These are phyloP conservation scores for Plasmodium cynomolgi DNA, from an alignment of 169 alveolate genomes.

Conservation along the genomic window DNA sequence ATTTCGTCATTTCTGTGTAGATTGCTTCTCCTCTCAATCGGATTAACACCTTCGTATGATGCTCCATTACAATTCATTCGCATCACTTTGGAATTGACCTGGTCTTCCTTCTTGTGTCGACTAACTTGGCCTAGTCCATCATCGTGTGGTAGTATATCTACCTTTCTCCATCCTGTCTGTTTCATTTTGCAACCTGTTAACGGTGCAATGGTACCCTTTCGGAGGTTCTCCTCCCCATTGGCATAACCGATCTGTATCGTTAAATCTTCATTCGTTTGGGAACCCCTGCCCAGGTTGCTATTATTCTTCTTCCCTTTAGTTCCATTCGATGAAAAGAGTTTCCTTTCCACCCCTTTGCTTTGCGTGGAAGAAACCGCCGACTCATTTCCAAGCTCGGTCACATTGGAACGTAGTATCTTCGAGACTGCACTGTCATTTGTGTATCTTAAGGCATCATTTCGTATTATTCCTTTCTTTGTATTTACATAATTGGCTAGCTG, in stretches of 20 bases:
- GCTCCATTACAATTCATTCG: not conserved
- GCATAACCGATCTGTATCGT: not conserved
- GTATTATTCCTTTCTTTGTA: not conserved
- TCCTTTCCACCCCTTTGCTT: not conserved
- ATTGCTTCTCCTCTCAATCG: not conserved
- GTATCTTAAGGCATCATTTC: not conserved
- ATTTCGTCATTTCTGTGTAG: not conserved
- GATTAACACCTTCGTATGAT: not conserved
- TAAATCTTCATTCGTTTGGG: not conserved
- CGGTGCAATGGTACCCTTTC: not conserved
- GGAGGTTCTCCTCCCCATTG: not conserved
- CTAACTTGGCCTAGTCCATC: not conserved
- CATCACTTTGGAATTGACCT: not conserved
- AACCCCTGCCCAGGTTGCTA: not conserved
- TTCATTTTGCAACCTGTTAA: not conserved
- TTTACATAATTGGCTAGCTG: not conserved
- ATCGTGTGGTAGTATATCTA: not conserved
- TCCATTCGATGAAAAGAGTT: not conserved
- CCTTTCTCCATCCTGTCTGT: not conserved
- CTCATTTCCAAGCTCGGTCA: not conserved
- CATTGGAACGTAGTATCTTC: constrained; percentile 6
- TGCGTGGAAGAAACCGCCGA: not conserved
- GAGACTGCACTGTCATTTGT: not conserved
- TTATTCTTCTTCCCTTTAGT: not conserved
- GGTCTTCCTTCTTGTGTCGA: not conserved